A percentile compares a stretch with the other conserved stretches of the same genome.
Conservation (phyloP, 345 rosid genomes). For the Citrus cavaleriei region DNA sequence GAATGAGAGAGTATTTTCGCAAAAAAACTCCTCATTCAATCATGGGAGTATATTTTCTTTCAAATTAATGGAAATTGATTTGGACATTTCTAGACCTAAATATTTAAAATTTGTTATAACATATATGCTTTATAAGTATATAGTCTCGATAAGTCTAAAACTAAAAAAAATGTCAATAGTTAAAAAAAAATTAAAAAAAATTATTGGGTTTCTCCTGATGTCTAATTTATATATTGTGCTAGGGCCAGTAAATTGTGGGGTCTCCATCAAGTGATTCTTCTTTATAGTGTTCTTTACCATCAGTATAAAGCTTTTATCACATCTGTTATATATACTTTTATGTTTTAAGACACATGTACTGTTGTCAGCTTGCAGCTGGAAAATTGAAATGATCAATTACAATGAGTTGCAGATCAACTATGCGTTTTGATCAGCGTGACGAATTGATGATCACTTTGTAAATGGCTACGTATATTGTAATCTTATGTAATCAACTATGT, state of each 20-base stretch:
- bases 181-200: too few species aligned
- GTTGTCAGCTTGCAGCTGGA: background rate
- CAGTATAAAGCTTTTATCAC: background rate
- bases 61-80: too few species aligned
- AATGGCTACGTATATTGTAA: background rate
- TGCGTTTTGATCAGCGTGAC: background rate
- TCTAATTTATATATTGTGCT: background rate
- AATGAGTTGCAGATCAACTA: background rate
- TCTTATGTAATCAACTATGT: background rate
- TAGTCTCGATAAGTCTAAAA: too few species aligned
- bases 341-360: background rate
- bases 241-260: background rate
- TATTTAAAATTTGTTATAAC: too few species aligned
- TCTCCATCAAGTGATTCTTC: background rate
- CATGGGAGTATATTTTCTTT: too few species aligned
- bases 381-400: background rate
- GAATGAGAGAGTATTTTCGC: too few species aligned
- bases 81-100: too few species aligned
- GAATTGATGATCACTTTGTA: background rate
- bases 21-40: too few species aligned
- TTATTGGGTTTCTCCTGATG: too few species aligned
- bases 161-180: too few species aligned
- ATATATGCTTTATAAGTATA: too few species aligned
- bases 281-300: background rate
- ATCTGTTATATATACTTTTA: background rate